phyloP scores from a whole-genome alignment of 1,284 basidiomycete species.

The Papiliotrema flavescens region DNA sequence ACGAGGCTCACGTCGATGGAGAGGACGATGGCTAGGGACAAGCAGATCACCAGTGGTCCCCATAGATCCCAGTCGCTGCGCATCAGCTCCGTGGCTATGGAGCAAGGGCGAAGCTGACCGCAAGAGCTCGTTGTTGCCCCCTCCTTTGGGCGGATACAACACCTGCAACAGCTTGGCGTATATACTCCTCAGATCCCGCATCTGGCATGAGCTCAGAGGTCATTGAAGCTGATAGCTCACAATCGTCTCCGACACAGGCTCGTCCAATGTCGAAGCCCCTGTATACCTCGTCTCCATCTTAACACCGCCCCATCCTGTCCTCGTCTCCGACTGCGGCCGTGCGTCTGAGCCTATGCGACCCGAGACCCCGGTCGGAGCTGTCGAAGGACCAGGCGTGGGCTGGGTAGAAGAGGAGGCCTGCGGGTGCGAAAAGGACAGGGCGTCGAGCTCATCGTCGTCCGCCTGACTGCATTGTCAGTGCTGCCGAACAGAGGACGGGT shows the following conservation, averaged over 20 bases:
- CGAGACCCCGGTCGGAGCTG: conserved; percentile 53
- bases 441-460: conserved; percentile 49
- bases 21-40: conserved; percentile 78
- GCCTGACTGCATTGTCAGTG: conserved; percentile 35
- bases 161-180: conserved; percentile 90
- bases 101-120: conserved; percentile 52
- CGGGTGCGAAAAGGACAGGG: conserved; percentile 44
- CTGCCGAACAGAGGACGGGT: neutral
- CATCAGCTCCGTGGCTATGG: conserved; percentile 6
- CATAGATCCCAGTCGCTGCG: conserved; percentile 91
- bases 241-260: conserved; percentile 82
- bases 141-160: conserved; percentile 71
- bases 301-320: conserved; percentile 61
- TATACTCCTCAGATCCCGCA: conserved; percentile 80
- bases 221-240: conserved; percentile 53
- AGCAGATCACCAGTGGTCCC: conserved; percentile 84
- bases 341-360: conserved; percentile 67
- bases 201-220: conserved; percentile 51
- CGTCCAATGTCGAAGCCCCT: conserved; percentile 81
- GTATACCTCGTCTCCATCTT: conserved; percentile 79
- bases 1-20: conserved; percentile 68
- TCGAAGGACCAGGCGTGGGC: conserved; percentile 19
- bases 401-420: conserved; percentile 12
- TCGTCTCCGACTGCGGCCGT: conserved; percentile 27
- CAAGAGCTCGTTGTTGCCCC: conserved; percentile 70